Percentiles rank a stretch among this genome's conserved stretches.
phyloP scores from a whole-genome alignment of 2,329 filamentous ascomycete species.

The Massarina eburnea region DNA sequence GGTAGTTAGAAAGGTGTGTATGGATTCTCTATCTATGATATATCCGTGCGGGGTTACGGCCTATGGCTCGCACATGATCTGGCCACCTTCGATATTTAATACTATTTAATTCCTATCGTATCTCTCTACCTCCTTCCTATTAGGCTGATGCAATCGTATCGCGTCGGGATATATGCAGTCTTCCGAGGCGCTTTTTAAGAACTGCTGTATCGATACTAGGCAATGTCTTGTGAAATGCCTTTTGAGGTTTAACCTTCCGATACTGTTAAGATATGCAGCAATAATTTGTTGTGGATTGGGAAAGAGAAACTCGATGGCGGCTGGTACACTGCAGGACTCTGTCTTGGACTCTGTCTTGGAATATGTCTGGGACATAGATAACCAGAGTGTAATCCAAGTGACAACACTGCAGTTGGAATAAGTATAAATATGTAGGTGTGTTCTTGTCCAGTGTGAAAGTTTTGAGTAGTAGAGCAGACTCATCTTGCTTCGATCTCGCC shows the following conservation, averaged over 20 bases:
- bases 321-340: slow-evolving; percentile 8
- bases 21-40: slow-evolving; percentile 13
- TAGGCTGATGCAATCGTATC: slow-evolving; percentile 9
- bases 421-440: slow-evolving; percentile 22
- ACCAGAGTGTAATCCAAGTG: slow-evolving; percentile 5
- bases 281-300: slow-evolving; percentile 15
- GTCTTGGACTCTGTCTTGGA: too few relatives aligned
- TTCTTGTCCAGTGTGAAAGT: slow-evolving; percentile 3
- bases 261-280: slow-evolving; percentile 10
- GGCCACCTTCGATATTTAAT: slow-evolving; percentile 10
- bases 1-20: slow-evolving; percentile 21
- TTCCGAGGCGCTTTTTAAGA: slow-evolving; percentile 9
- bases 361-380: too few relatives aligned
- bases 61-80: slow-evolving; percentile 9
- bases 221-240: slow-evolving; percentile 3
- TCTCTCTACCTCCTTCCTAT: slow-evolving; percentile 24
- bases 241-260: slow-evolving; percentile 15
- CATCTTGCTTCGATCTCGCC: slow-evolving; percentile 24
- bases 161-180: slow-evolving; percentile 11
- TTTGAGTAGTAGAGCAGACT: slow-evolving; percentile 17
- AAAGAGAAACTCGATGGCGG: slow-evolving; percentile 14
- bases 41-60: slow-evolving; percentile 11
- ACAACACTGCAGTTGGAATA: slow-evolving; percentile 3
- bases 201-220: slow-evolving; percentile 13
- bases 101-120: slow-evolving; percentile 9